Evolutionary conservation across 257 asterid species (phyloP).

Genomic region (Echium plantagineum): DNA sequence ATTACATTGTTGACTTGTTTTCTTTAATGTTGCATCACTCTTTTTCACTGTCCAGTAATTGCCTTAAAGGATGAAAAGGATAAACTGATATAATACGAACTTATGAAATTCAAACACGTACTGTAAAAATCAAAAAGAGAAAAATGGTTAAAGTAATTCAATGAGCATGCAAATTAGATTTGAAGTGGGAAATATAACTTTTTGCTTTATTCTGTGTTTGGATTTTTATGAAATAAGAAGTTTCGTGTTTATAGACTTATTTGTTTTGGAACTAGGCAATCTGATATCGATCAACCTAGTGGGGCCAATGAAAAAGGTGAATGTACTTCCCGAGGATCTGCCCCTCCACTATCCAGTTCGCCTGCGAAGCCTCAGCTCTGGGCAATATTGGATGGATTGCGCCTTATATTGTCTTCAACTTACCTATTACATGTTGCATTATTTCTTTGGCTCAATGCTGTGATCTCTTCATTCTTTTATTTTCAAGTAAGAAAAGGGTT

Average conservation of each 20-base stretch:
- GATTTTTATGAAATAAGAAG: not conserved
- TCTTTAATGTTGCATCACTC: not conserved
- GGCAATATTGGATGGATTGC: slow-evolving; percentile 77
- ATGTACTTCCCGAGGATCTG: slow-evolving; percentile 26
- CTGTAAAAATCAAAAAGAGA: no score
- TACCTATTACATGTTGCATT: slow-evolving; percentile 75
- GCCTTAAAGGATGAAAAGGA: not conserved
- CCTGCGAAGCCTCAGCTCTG: slow-evolving; percentile 54
- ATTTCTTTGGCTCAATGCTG: slow-evolving; percentile 89
- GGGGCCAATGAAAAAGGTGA: slow-evolving; percentile 36
- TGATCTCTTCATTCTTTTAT: slow-evolving; percentile 90
- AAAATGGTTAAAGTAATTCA: not conserved
- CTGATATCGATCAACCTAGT: slow-evolving; percentile 28
- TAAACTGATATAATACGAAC: not conserved
- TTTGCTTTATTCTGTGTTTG: not conserved
- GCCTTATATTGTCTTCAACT: slow-evolving; percentile 69
- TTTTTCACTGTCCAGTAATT: not conserved
- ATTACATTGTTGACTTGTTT: no score
- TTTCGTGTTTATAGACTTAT: slow-evolving; percentile 5
- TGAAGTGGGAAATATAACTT: not conserved
- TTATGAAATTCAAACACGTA: not conserved
- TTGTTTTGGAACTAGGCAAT: slow-evolving; percentile 43
- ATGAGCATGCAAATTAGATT: not conserved
- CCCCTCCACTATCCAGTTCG: slow-evolving; percentile 42
- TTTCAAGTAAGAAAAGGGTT: slow-evolving; percentile 54